phyloP scores from a whole-genome alignment of 345 rosid genomes.

The Eucalyptus coolabah region DNA sequence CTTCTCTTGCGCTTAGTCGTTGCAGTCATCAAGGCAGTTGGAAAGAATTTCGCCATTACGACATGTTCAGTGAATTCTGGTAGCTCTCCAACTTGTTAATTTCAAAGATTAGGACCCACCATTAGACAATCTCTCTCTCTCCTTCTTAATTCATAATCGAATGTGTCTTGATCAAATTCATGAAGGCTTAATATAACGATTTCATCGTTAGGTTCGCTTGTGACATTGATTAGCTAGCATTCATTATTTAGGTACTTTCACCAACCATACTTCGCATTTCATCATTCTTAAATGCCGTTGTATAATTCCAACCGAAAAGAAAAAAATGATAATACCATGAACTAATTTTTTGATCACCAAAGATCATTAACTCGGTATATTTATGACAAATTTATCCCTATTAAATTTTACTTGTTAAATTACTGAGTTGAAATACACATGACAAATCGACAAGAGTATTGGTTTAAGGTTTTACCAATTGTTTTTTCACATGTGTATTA shows the following conservation, averaged over 20 bases:
- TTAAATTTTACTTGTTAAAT: no score
- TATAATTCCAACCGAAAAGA: background rate
- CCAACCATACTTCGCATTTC: background rate
- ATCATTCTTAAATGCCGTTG: background rate
- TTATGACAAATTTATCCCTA: rapidly evolving
- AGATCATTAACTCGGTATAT: rapidly evolving
- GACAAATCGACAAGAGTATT: rapidly evolving
- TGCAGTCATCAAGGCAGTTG: background rate
- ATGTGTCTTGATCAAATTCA: background rate
- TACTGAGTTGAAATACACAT: no score
- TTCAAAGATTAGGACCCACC: background rate
- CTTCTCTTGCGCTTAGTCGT: background rate
- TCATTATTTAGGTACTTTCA: background rate
- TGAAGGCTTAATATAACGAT: background rate
- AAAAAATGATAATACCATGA: rapidly evolving
- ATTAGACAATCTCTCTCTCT: background rate
- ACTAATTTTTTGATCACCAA: no score
- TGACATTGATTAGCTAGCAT: background rate
- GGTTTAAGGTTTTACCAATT: no score
- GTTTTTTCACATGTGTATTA: no score
- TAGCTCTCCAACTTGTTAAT: background rate
- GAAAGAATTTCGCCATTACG: background rate
- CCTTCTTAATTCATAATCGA: background rate
- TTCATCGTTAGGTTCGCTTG: background rate
- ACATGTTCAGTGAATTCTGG: background rate